phyloP scores from a whole-genome alignment of 1,139 yeast species.

The Kurtzmaniella natalensis region DNA sequence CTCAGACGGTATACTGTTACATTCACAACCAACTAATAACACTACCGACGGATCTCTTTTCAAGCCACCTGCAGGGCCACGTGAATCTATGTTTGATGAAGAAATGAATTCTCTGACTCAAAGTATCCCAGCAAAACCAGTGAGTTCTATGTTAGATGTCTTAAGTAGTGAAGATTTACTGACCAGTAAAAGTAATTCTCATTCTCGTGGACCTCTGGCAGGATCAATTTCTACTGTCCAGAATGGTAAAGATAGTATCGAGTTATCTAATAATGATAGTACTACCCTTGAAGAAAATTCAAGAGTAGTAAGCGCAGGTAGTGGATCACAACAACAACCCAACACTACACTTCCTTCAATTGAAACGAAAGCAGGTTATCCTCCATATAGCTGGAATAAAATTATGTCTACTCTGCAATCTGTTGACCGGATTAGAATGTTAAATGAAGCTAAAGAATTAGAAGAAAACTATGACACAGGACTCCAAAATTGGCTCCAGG shows the following conservation, averaged over 20 bases:
- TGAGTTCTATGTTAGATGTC: slow-evolving; percentile 14
- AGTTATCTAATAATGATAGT: neutral
- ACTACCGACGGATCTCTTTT: slow-evolving; percentile 1
- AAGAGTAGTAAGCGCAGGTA: slow-evolving; percentile 1
- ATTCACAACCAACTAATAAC: slow-evolving; percentile 1
- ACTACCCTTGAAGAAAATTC: neutral
- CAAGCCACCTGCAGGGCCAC: neutral
- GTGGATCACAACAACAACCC: neutral
- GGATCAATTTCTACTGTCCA: neutral
- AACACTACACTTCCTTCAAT: slow-evolving; percentile 5
- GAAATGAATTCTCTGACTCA: slow-evolving; percentile 13
- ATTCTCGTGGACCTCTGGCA: neutral
- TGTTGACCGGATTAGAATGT: slow-evolving; percentile 34
- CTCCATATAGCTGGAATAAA: slow-evolving; percentile 41
- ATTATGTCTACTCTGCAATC: slow-evolving; percentile 44
- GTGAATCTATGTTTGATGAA: slow-evolving; percentile 22
- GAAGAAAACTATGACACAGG: slow-evolving; percentile 44
- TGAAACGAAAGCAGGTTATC: slow-evolving; percentile 17
- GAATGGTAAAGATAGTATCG: neutral
- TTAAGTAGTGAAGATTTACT: slow-evolving; percentile 3
- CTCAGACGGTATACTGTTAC: neutral
- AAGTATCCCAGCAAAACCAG: slow-evolving; percentile 16
- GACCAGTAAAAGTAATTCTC: neutral
- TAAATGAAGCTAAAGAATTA: slow-evolving; percentile 37
- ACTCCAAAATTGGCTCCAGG: slow-evolving; percentile 42